Evolutionary conservation across 2,329 filamentous ascomycete species (phyloP).

Genomic region (Epichloe bromicola): DNA sequence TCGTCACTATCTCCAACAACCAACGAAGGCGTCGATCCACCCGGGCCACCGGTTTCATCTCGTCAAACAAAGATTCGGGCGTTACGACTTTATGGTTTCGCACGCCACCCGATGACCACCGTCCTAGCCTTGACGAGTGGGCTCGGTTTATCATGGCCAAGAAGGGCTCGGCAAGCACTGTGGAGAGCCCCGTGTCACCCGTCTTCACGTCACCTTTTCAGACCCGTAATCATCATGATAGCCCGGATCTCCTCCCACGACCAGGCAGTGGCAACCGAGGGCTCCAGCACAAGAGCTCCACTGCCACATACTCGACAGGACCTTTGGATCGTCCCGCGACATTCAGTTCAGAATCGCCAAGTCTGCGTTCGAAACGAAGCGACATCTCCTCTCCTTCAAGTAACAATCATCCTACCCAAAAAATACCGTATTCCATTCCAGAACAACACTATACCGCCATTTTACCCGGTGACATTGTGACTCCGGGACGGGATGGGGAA

Average conservation of each 20-base stretch:
- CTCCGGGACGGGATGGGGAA: conserved; percentile 41
- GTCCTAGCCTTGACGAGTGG: conserved; percentile 46
- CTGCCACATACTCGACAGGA: conserved; percentile 33
- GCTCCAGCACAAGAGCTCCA: conserved; percentile 36
- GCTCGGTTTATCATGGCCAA: conserved; percentile 36
- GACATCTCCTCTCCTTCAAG: conserved; percentile 48
- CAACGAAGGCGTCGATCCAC: conserved; percentile 52
- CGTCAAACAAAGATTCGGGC: conserved; percentile 35
- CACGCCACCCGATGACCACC: conserved; percentile 35
- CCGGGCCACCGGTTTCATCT: conserved; percentile 42
- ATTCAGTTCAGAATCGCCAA: conserved; percentile 45
- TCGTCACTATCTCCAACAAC: conserved; percentile 46
- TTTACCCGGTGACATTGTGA: conserved; percentile 42
- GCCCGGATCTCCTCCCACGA: conserved; percentile 28
- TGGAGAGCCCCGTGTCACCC: conserved; percentile 40
- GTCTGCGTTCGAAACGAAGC: conserved; percentile 47
- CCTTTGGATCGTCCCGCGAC: conserved; percentile 35
- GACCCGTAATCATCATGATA: conserved; percentile 27
- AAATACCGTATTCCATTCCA: conserved; percentile 25
- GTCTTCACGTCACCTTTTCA: conserved; percentile 42
- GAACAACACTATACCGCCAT: conserved; percentile 38
- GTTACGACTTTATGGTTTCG: conserved; percentile 44
- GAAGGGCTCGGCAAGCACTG: conserved; percentile 28
- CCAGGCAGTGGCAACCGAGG: conserved; percentile 30
- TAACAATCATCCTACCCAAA: conserved; percentile 27